Conservation (phyloP, 2,329 filamentous ascomycete genomes). For the Ascocoryne sarcoides region DNA sequence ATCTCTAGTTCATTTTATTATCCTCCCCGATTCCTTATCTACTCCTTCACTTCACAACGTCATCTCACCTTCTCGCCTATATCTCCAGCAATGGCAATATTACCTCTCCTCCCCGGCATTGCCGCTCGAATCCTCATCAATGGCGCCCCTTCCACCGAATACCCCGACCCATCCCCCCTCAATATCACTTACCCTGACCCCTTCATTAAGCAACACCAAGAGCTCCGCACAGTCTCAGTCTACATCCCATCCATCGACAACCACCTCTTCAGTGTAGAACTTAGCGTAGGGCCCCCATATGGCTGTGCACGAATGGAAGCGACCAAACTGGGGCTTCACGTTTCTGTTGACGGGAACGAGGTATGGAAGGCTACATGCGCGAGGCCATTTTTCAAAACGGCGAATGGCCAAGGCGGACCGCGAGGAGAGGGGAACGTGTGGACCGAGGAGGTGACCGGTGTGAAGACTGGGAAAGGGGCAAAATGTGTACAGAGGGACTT, state of each 20-base stretch:
- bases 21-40: too few species aligned
- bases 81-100: constrained; percentile 11
- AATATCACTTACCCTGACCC: not conserved
- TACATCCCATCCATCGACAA: constrained; percentile 10
- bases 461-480: constrained; percentile 6
- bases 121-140: constrained; percentile 6
- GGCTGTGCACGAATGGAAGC: not conserved
- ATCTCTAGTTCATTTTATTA: too few species aligned
- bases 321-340: constrained; percentile 6
- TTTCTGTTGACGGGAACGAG: constrained; percentile 7
- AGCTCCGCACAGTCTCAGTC: constrained; percentile 1
- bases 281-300: constrained; percentile 2
- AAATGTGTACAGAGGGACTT: constrained; percentile 8
- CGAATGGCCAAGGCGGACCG: too few species aligned
- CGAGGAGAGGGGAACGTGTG: constrained; percentile 5
- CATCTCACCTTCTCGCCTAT: too few species aligned
- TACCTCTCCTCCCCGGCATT: constrained; percentile 8
- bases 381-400: constrained; percentile 6
- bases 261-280: constrained; percentile 6
- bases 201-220: constrained; percentile 1
- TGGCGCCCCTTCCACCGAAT: constrained; percentile 4
- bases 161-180: constrained; percentile 4
- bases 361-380: constrained; percentile 3
- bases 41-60: too few species aligned
- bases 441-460: constrained; percentile 6